phyloP scores from a whole-genome alignment of 345 rosid species.

The Eucalyptus cloeziana region DNA sequence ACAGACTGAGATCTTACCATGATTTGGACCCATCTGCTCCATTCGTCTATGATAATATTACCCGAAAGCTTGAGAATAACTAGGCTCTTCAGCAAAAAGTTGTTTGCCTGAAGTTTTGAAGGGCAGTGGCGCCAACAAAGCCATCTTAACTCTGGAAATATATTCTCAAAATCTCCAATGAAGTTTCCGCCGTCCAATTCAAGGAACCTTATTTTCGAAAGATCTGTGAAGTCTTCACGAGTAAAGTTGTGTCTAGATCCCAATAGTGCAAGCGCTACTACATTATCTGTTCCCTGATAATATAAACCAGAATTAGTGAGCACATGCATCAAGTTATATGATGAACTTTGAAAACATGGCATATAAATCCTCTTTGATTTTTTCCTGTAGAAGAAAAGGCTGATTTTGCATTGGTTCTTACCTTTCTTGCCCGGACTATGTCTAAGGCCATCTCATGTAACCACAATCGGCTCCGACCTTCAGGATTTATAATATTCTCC shows the following conservation, averaged over 20 bases:
- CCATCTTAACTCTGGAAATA: background rate
- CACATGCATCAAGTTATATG: background rate
- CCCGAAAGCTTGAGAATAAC: background rate
- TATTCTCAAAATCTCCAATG: background rate
- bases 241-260: background rate
- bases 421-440: background rate
- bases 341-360: background rate
- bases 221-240: background rate
- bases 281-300: background rate
- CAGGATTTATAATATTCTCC: background rate
- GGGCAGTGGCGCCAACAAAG: background rate
- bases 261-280: background rate
- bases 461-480: background rate
- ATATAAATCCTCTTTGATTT: background rate
- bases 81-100: background rate
- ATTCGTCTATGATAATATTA: background rate
- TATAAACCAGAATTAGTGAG: background rate
- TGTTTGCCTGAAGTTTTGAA: background rate
- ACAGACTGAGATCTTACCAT: background rate
- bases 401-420: background rate
- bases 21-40: background rate
- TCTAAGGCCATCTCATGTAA: fast-evolving
- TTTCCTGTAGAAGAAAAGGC: background rate
- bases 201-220: background rate
- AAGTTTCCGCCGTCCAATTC: background rate